Evolutionary conservation across 2,329 filamentous ascomycete species (phyloP), one percentile per base, ranked within the genome.

Genomic region (Lasiodiplodia theobromae): DNA sequence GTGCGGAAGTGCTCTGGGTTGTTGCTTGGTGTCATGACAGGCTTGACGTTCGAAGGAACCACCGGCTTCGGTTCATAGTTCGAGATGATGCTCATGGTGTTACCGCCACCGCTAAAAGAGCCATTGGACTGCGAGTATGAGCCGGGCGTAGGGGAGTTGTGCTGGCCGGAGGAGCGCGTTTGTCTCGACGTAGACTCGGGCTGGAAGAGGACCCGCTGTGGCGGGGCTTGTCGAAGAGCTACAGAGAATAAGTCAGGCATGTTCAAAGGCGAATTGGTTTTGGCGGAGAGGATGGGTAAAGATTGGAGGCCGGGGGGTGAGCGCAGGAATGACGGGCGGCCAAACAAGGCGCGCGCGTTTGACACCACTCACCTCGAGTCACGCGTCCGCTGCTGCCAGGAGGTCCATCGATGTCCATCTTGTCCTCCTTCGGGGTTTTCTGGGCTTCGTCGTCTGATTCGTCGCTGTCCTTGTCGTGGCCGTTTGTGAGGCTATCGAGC

Each of bases 181-280:
- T 89, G 86, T 71, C 92, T 86, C 3, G 90, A 83, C 11, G 86
- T 87, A 2, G 89, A 89, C 74, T 96, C 93, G 37, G 93, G 93
- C 76, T 96, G 92, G 79, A 95, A 96, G 64, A 96, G 89, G 65
- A 94, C 89, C 71, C 93, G 86, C 76, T 94, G 93, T 0, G 93
- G 91, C 34, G 93, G 93, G n/a, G 92, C 92, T 77, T 96, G 92
- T 71, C 93, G 87, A 63, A 94, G 82, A 47, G 89, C 91, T 70
- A 71, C 12, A 44, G 44, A n/a, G 12, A n/a, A 34, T 6, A 11
- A 10, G 25, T 58, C 14, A 53, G 40, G 63, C 11, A 12, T 23
- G 5, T 12, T 34, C 8, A 11, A 21, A 21, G 10, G 11, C 8
- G 5, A 18, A 16, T 52, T 52, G 18, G 16, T 14, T 47, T 25